Evolutionary conservation across 345 rosid genomes (phyloP), one percentile per base, ranked within the genome.

Genomic region (Mallotus nudiflorus): DNA sequence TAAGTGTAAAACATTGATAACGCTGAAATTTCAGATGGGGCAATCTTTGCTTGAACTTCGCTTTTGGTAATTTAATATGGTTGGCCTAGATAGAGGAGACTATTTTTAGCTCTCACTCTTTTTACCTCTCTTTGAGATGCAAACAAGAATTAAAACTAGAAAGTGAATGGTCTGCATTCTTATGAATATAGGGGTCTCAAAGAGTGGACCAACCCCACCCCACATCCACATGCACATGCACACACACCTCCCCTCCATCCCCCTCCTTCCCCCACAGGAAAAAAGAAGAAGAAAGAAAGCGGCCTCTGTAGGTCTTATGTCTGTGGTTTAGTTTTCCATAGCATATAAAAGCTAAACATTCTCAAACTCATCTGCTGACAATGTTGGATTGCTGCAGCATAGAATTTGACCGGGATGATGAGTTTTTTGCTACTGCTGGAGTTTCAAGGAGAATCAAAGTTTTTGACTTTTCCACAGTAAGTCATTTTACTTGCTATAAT

Each of bases 381-480:
- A 31, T 70, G 18, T 65, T 70, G n/a, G 12, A 28, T 69, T 65
- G 78, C 97, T 65, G 78, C 97, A 96, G 99, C 91, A 91, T 89
- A 79, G 98, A 96, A 78, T 96, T 96, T 83, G 94, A 96, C 72
- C 88, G 95, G n/a, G 98, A 96, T 74, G 97, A 92, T 81, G 96
- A 96, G 81, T 74, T 87, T 68, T 96, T 92, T 80, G 99, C 99
- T 56, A 92, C 97, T 52, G 99, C 98, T 67, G 99, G 99, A 77
- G 99, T 96, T 68, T 96, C 99, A 53, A 77, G 96, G 75, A 81
- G 96, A 70, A 96, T 96, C 70, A 92, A 96, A 87, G 89, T 92
- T 72, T 96, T 91, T 72, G 97, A 92, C 83, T 92, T 96, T 75
- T 85, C 99, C 20, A 79, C 85, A 73, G 99, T 96, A 82, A 78